Conservation (phyloP, 192 early-diverging fungal genomes). For the Allomyces arbusculus region DNA sequence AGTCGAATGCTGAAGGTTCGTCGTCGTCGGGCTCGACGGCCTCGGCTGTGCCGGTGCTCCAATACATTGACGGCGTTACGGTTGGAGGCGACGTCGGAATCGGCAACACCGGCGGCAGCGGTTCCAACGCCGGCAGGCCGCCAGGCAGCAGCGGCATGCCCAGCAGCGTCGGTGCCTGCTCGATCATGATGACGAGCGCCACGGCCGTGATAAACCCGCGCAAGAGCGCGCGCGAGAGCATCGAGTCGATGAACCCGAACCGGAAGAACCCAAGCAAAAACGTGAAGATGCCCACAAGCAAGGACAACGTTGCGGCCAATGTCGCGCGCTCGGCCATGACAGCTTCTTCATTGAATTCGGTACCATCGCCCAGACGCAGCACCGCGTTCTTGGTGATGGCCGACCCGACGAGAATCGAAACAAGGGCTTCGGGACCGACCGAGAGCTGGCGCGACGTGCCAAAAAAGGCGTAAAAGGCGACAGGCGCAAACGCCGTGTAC, state of each 20-base stretch:
- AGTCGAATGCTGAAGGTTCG: conserved; percentile 58
- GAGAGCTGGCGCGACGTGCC: conserved; percentile 88
- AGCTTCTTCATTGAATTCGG: conserved; percentile 9
- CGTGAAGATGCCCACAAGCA: conserved; percentile 85
- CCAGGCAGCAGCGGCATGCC: conserved; percentile 17
- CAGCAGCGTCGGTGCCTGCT: conserved; percentile 61
- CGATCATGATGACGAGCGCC: conserved; percentile 74
- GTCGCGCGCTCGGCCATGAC: conserved; percentile 21
- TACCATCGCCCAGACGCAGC: conserved; percentile 13
- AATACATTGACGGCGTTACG: no score
- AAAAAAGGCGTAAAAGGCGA: conserved; percentile 67
- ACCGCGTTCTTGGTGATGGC: conserved; percentile 37
- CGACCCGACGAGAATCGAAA: conserved; percentile 67
- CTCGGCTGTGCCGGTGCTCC: neutral
- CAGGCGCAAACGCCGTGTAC: conserved; percentile 66
- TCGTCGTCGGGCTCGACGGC: conserved; percentile 9
- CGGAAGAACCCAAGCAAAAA: conserved; percentile 86
- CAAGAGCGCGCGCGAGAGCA: conserved; percentile 78
- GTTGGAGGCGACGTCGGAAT: neutral
- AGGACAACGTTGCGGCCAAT: conserved; percentile 49
- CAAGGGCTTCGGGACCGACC: conserved; percentile 81
- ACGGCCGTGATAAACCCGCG: conserved; percentile 91
- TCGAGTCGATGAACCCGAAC: conserved; percentile 92
- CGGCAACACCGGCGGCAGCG: no score
- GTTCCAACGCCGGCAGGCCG: no score